Percentiles rank a stretch among this genome's conserved stretches.
These are phyloP conservation scores for Boletus vermiculosoides DNA, from an alignment of 768 basidiomycete species.

Conservation along the genomic window DNA sequence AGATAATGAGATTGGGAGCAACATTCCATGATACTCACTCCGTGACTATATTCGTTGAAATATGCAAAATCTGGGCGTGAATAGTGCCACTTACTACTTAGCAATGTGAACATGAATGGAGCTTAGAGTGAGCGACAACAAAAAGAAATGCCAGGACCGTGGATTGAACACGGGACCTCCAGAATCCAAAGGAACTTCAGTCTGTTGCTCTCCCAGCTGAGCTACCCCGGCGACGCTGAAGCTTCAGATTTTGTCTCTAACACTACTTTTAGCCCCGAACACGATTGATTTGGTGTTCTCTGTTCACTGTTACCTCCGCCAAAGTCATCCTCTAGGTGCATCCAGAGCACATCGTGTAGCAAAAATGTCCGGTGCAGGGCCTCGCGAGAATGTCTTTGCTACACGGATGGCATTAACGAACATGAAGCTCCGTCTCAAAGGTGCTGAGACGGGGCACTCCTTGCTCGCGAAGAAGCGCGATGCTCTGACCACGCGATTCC, in stretches of 20 bases:
- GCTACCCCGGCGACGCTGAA: conserved; percentile 51
- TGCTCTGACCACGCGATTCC: conserved; percentile 91
- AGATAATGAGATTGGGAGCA: conserved; percentile 40
- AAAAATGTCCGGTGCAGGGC: conserved; percentile 84
- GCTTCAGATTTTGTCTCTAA: fast-evolving
- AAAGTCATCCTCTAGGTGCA: not conserved
- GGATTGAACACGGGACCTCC: conserved; percentile 80
- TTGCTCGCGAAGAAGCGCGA: conserved; percentile 97
- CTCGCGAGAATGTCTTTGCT: conserved; percentile 92
- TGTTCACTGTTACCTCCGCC: not conserved
- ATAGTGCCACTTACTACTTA: not conserved
- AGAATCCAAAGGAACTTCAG: conserved; percentile 56
- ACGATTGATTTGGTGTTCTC: not conserved
- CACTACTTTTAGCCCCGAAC: not conserved
- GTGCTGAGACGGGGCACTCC: conserved; percentile 93
- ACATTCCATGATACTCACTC: not conserved
- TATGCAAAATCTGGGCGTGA: not conserved
- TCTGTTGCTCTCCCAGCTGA: conserved; percentile 78
- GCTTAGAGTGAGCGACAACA: not conserved
- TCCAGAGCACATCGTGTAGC: conserved; percentile 3
- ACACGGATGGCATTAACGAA: conserved; percentile 97
- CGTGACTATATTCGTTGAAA: not conserved
- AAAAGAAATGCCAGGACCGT: conserved; percentile 62
- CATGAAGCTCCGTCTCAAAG: conserved; percentile 85
- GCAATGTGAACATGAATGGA: not conserved